Base-by-base conservation (phyloP, 148 eudicot species). In the Persicaria tinctoria region DNA sequence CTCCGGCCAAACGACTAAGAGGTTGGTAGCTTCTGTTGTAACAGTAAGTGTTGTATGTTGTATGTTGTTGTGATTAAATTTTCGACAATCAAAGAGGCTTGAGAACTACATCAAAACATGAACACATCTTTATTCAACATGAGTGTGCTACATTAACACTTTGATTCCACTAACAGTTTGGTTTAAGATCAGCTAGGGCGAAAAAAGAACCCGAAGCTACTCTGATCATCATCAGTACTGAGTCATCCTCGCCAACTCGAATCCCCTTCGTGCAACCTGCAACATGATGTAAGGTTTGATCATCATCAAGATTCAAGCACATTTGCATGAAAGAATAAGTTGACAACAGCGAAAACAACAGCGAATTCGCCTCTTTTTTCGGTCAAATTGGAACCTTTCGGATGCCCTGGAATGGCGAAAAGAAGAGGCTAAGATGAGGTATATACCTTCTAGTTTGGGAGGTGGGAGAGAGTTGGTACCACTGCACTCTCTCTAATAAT, bases 391-490 rank as follows among this genome's bases (percentile, higher is more conserved):
- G 48, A 66, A 66, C 44, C 47, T 41, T 12, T 7, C 27, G 7
- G 63, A 57, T 64, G 70, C 70, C 70, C 32, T 13, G 3, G 41
- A 46, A 64, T 32, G 13, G 46, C n/a, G 17, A 38, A 64, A 64
- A 64, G 41, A 57, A n/a, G 7, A 32, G 14, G 18, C n/a, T 5
- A 13, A 38, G 18, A 66, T 13, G 70, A 66, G 14, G 70, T 4
- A 66, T 66, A 66, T 66, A 66, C 70, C 70, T 41, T 44, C 17
- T 66, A 66, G 70, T 66, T 66, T 66, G 70, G 70, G 5, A 64
- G 70, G 46, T 64, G 17, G 70, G 4, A 41, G 47, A 12, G 17
- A 16, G 17, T 66, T 38, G 70, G 46, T 64, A 64, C 70, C 70
- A 64, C 70, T 12, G 7, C 47, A 32, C 70, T 64, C 70, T 64